phyloP scores from a whole-genome alignment of 805 yeast genomes.

The Ogataea kodamae region DNA sequence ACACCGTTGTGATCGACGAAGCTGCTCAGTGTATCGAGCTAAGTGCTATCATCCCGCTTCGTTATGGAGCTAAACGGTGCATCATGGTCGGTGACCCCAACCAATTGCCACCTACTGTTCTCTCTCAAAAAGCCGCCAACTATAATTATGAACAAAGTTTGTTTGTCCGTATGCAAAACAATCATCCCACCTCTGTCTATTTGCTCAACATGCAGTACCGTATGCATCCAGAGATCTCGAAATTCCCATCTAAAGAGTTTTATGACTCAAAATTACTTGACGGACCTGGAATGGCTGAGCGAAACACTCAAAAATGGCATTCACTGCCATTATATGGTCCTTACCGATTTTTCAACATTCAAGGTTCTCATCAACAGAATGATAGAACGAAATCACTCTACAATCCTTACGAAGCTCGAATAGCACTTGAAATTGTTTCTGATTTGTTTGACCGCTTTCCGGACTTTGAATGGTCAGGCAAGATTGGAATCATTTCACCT shows the following conservation, averaged over 20 bases:
- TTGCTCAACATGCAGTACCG: constrained; percentile 90
- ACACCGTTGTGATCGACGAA: constrained; percentile 91
- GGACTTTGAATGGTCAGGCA: constrained; percentile 55
- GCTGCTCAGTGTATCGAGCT: constrained; percentile 97
- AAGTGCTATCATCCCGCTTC: constrained; percentile 84
- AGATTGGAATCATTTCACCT: constrained; percentile 90
- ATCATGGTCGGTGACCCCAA: constrained; percentile 99
- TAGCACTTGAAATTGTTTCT: constrained; percentile 65
- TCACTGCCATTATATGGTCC: constrained; percentile 54
- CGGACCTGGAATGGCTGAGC: constrained; percentile 66
- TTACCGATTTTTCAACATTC: constrained; percentile 71
- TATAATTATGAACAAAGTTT: constrained; percentile 84
- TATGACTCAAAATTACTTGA: constrained; percentile 70
- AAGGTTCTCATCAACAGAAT: constrained; percentile 64
- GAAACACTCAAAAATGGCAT: constrained; percentile 78
- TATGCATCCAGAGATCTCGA: constrained; percentile 92
- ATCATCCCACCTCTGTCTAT: constrained; percentile 56
- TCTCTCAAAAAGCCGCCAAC: constrained; percentile 82
- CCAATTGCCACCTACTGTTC: constrained; percentile 94
- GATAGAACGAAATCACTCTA: constrained; percentile 63
- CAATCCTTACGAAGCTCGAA: constrained; percentile 67
- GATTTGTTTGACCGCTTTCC: constrained; percentile 49
- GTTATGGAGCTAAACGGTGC: constrained; percentile 87
- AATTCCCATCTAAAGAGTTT: constrained; percentile 82
- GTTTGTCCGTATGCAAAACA: constrained; percentile 87